A percentile compares a stretch with the other conserved stretches of the same genome.
These are phyloP conservation scores for Fusarium brevicatenulatum DNA, from an alignment of 2,329 filamentous ascomycete species.

Conservation along the genomic window DNA sequence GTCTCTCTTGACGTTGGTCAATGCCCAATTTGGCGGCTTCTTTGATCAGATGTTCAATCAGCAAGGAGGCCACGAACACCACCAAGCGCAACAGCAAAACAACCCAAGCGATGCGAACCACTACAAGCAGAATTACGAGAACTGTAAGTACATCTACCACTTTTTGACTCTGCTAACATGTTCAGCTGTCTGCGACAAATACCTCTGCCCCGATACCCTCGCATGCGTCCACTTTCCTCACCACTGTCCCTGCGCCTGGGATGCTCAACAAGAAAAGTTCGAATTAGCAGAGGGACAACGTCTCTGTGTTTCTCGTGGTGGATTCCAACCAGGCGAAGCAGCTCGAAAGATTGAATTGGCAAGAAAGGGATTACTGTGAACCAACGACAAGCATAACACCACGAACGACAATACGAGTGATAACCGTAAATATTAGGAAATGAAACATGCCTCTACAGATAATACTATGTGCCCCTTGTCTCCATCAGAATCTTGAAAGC, in stretches of 20 bases:
- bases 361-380: slow-evolving; percentile 75
- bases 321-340: slow-evolving; percentile 77
- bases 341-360: slow-evolving; percentile 81
- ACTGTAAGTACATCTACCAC: slow-evolving; percentile 59
- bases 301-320: slow-evolving; percentile 79
- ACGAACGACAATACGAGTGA: not conserved
- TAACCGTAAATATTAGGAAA: slow-evolving; percentile 29
- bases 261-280: slow-evolving; percentile 79
- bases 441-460: slow-evolving; percentile 29
- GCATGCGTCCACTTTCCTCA: slow-evolving; percentile 97
- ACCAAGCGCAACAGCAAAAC: slow-evolving; percentile 77
- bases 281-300: slow-evolving; percentile 77
- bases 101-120: slow-evolving; percentile 83
- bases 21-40: slow-evolving; percentile 88
- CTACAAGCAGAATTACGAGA: slow-evolving; percentile 78
- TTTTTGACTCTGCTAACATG: not conserved
- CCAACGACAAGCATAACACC: not conserved
- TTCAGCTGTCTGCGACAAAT: slow-evolving; percentile 86
- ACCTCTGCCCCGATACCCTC: slow-evolving; percentile 93
- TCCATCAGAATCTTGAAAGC: slow-evolving; percentile 31
- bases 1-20: slow-evolving; percentile 68
- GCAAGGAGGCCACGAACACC: slow-evolving; percentile 57
- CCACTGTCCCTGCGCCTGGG: slow-evolving; percentile 93
- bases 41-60: slow-evolving; percentile 95
- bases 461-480: slow-evolving; percentile 24